A percentile compares a stretch with the other conserved stretches of the same genome.
Conservation (phyloP, 768 basidiomycete genomes). For the Clitopilus hobsonii region DNA sequence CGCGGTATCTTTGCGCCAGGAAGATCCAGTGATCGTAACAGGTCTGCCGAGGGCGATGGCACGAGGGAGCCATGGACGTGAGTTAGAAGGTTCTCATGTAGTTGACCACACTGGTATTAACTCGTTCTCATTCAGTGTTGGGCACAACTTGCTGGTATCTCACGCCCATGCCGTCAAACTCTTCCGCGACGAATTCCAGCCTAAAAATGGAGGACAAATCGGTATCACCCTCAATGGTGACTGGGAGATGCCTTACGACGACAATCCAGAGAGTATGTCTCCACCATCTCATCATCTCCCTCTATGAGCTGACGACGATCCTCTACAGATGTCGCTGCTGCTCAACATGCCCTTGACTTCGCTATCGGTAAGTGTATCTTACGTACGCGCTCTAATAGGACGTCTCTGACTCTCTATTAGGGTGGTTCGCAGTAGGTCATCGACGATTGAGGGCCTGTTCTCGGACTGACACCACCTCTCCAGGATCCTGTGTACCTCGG, state of each 20-base stretch:
- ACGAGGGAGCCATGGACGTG: slow-evolving; percentile 71
- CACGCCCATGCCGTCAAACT: slow-evolving; percentile 67
- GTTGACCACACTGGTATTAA: background rate
- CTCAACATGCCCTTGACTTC: slow-evolving; percentile 68
- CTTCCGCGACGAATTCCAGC: slow-evolving; percentile 64
- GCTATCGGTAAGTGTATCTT: slow-evolving; percentile 46
- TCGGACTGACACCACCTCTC: too few species aligned
- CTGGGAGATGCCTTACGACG: slow-evolving; percentile 70
- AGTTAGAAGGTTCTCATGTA: slow-evolving; percentile 16
- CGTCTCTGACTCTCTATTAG: slow-evolving; percentile 23
- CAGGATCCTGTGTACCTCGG: slow-evolving; percentile 64
- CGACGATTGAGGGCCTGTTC: too few species aligned
- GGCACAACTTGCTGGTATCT: slow-evolving; percentile 61
- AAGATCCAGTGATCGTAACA: slow-evolving; percentile 56
- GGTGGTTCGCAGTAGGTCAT: slow-evolving; percentile 51
- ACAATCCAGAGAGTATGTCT: slow-evolving; percentile 61
- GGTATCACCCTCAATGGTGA: slow-evolving; percentile 81
- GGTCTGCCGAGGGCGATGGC: slow-evolving; percentile 57
- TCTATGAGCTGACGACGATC: slow-evolving; percentile 40
- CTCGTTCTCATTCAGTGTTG: slow-evolving; percentile 39
- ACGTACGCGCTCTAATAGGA: background rate
- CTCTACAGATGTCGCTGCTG: slow-evolving; percentile 54
- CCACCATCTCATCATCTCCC: slow-evolving; percentile 43
- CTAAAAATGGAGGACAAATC: slow-evolving; percentile 57
- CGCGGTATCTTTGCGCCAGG: slow-evolving; percentile 70